Percentiles rank a stretch among this genome's conserved stretches.
phyloP scores from a whole-genome alignment of 2,329 filamentous ascomycete species.

The Fusarium pseudocircinatum region DNA sequence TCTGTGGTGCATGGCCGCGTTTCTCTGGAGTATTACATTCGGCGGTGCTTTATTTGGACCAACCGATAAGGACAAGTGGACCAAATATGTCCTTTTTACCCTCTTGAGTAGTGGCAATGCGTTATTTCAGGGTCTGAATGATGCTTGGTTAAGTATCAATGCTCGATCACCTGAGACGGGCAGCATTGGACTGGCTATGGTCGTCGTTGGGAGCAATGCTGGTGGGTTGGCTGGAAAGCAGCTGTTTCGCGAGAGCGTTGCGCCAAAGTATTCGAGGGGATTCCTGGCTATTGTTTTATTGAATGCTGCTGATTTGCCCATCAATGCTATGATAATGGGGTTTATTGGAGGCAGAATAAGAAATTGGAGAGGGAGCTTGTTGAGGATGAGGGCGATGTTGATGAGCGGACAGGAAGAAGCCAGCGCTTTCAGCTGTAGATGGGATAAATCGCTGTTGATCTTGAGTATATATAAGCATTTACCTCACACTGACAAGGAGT shows the following conservation, averaged over 20 bases:
- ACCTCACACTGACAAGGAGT: background rate
- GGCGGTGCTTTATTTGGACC: slow-evolving; percentile 23
- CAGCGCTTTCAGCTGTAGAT: background rate
- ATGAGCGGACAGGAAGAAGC: background rate
- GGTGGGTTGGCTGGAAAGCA: slow-evolving; percentile 38
- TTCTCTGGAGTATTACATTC: slow-evolving; percentile 38
- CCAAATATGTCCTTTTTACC: slow-evolving; percentile 29
- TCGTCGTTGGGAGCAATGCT: slow-evolving; percentile 41
- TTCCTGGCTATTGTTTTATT: slow-evolving; percentile 34
- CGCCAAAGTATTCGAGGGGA: slow-evolving; percentile 23
- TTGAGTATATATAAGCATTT: background rate
- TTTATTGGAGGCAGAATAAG: slow-evolving; percentile 38
- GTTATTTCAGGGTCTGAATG: slow-evolving; percentile 34
- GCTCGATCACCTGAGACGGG: slow-evolving; percentile 16
- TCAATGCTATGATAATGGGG: slow-evolving; percentile 28
- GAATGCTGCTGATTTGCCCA: slow-evolving; percentile 27
- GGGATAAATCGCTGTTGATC: accelerated
- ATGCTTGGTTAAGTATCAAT: slow-evolving; percentile 41
- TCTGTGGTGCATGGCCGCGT: slow-evolving; percentile 30
- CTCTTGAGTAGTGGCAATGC: slow-evolving; percentile 37
- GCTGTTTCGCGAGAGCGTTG: slow-evolving; percentile 35
- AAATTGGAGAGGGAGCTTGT: background rate
- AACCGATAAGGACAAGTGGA: slow-evolving; percentile 18
- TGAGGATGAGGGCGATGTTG: background rate
- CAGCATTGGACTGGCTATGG: slow-evolving; percentile 36